Conservation (phyloP, 306 rosid species). For the Astragalus glycyphyllos region DNA sequence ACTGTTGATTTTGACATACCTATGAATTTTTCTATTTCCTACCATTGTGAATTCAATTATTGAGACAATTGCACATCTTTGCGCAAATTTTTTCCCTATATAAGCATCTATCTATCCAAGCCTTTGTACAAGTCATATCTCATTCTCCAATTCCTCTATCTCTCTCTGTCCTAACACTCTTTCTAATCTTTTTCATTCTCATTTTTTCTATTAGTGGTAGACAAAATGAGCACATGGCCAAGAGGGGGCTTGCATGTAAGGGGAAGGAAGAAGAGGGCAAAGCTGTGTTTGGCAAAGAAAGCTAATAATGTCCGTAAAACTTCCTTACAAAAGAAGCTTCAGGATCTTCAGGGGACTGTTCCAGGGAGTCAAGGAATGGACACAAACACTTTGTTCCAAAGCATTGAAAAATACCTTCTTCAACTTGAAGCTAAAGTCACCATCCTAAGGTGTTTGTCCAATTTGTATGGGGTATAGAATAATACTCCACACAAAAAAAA, state of each 20-base stretch:
- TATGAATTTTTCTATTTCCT: background rate
- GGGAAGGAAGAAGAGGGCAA: conserved; percentile 62
- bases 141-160: conserved; percentile 22
- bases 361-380: conserved; percentile 58
- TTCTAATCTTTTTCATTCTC: background rate
- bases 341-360: conserved; percentile 58
- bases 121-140: conserved; percentile 15
- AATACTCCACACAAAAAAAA: background rate
- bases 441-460: conserved; percentile 60
- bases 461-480: conserved; percentile 61
- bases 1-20: too few species aligned
- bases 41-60: conserved; percentile 44
- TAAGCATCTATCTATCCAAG: conserved; percentile 27
- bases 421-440: conserved; percentile 66
- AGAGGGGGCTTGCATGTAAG: conserved; percentile 49
- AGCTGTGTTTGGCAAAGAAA: conserved; percentile 43
- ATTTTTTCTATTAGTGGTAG: background rate
- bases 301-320: conserved; percentile 14
- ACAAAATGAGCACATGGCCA: conserved; percentile 53
- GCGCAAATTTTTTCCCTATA: conserved; percentile 40
- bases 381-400: conserved; percentile 51
- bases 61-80: conserved; percentile 34
- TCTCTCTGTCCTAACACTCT: conserved; percentile 7
- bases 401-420: conserved; percentile 58
- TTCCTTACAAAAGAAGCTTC: conserved; percentile 52